Evolutionary conservation across 768 basidiomycete species (phyloP).

Genomic region (Daedaleopsis nitida): DNA sequence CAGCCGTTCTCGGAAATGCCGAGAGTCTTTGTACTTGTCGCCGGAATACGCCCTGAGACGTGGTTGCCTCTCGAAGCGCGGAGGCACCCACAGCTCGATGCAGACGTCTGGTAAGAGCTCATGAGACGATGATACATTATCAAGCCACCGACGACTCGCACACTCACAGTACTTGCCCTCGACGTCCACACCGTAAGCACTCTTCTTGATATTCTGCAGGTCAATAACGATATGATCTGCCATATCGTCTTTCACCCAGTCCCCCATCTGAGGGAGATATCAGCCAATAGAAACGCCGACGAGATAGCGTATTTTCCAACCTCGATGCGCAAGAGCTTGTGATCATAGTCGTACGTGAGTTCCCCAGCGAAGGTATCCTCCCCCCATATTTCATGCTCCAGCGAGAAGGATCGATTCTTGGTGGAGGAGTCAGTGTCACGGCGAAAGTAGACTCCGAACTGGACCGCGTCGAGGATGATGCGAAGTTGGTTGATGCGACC

Average conservation of each 20-base stretch:
- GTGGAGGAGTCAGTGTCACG: constrained; percentile 12
- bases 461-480: constrained; percentile 60
- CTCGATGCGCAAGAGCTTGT: constrained; percentile 62
- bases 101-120: constrained; percentile 51
- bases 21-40: constrained; percentile 37
- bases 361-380: constrained; percentile 45
- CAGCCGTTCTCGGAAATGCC: constrained; percentile 57
- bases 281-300: constrained; percentile 37
- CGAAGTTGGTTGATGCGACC: constrained; percentile 36
- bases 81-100: constrained; percentile 67
- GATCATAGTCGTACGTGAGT: constrained; percentile 64
- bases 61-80: constrained; percentile 58
- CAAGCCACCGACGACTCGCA: constrained; percentile 42
- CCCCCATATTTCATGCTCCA: constrained; percentile 66
- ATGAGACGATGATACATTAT: neutral
- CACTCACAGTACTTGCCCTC: constrained; percentile 54
- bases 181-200: constrained; percentile 58
- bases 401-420: constrained; percentile 49
- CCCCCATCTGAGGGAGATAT: constrained; percentile 49
- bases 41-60: constrained; percentile 55
- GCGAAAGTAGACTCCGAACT: constrained; percentile 66
- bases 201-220: constrained; percentile 57
- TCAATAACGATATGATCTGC: constrained; percentile 54
- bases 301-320: constrained; percentile 32
- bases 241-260: constrained; percentile 47